phyloP scores from a whole-genome alignment of 805 yeast genomes.

The Lachancea cidri region DNA sequence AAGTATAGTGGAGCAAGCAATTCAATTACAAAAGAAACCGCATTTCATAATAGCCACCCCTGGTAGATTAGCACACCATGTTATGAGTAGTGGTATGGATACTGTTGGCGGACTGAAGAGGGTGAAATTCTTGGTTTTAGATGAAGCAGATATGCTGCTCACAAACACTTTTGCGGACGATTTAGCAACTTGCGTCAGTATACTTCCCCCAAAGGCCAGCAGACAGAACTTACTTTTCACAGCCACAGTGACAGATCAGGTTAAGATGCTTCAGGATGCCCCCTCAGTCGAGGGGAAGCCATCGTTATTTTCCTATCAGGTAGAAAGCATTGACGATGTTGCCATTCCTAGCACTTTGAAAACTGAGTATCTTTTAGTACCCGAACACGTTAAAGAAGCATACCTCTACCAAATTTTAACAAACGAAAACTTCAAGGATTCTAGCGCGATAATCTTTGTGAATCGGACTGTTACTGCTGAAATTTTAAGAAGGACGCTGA shows the following conservation, averaged over 20 bases:
- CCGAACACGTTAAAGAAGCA: constrained; percentile 87
- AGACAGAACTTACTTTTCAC: constrained; percentile 91
- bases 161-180: constrained; percentile 81
- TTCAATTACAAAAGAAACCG: constrained; percentile 75
- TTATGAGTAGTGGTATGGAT: constrained; percentile 82
- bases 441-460: constrained; percentile 82
- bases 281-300: constrained; percentile 51
- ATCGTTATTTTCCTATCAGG: constrained; percentile 63
- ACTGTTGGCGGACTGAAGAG: constrained; percentile 73
- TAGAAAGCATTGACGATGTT: constrained; percentile 64
- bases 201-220: constrained; percentile 61
- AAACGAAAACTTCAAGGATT: constrained; percentile 54
- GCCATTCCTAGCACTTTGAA: constrained; percentile 73
- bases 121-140: constrained; percentile 77
- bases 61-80: constrained; percentile 91
- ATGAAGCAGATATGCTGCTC: constrained; percentile 91
- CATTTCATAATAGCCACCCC: constrained; percentile 97
- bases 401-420: constrained; percentile 66
- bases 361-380: constrained; percentile 68
- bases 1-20: constrained; percentile 83
- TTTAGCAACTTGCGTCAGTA: constrained; percentile 62
- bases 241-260: constrained; percentile 93
- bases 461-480: constrained; percentile 91
- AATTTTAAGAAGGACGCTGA: constrained; percentile 68
- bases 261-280: constrained; percentile 66